phyloP scores from a whole-genome alignment of 2,329 filamentous ascomycete genomes.

The Pseudocercospora macadamiae region DNA sequence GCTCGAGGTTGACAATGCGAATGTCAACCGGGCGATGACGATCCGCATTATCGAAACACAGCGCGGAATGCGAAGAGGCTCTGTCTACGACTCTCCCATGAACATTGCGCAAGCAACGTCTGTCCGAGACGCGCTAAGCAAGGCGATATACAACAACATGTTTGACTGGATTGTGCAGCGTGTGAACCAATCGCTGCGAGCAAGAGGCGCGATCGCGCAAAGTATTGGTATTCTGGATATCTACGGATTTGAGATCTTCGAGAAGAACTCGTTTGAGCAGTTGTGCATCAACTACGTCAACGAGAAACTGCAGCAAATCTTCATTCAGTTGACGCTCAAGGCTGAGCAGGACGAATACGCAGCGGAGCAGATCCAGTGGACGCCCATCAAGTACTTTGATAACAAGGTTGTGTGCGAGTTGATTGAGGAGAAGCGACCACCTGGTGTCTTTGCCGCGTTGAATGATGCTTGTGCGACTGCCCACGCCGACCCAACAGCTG shows the following conservation, averaged over 20 bases:
- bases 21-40: conserved; percentile 85
- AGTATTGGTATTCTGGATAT: conserved; percentile 97
- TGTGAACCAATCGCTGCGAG: conserved; percentile 84
- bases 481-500: conserved; percentile 90
- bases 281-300: conserved; percentile 99
- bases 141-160: conserved; percentile 95
- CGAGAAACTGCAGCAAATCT: conserved; percentile 98
- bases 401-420: conserved; percentile 98
- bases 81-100: conserved; percentile 73
- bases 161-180: conserved; percentile 99
- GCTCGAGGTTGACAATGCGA: conserved; percentile 78
- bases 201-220: conserved; percentile 74
- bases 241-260: conserved; percentile 98
- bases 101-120: conserved; percentile 85
- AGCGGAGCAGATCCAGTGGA: conserved; percentile 96
- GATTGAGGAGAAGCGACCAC: conserved; percentile 88
- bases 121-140: conserved; percentile 87
- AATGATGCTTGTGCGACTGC: conserved; percentile 99
- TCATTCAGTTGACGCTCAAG: conserved; percentile 95
- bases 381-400: conserved; percentile 98
- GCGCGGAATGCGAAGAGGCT: conserved; percentile 66
- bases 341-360: conserved; percentile 98
- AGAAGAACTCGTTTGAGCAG: conserved; percentile 98
- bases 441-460: conserved; percentile 90
- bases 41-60: conserved; percentile 79